These are phyloP conservation scores for Tolypocladium inflatum DNA, from an alignment of 2,329 filamentous ascomycete genomes.

Conservation along the genomic window DNA sequence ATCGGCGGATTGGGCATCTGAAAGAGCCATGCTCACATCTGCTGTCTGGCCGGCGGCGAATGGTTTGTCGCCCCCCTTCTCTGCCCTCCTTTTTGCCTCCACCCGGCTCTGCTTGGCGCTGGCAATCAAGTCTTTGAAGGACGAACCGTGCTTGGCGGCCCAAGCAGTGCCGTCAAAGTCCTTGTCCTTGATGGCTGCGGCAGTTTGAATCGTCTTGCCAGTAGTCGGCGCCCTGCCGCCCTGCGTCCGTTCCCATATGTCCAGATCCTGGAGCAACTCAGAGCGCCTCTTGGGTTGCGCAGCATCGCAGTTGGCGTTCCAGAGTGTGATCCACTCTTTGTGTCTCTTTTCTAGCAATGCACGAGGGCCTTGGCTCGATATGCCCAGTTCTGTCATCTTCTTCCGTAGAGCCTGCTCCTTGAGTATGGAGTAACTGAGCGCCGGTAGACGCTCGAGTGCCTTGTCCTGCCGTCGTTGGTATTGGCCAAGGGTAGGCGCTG, in stretches of 20 bases:
- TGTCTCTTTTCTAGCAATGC: conserved; percentile 69
- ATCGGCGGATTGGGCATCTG: not conserved
- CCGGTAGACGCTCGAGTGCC: conserved; percentile 57
- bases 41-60: not conserved
- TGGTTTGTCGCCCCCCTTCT: not conserved
- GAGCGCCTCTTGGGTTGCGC: conserved; percentile 57
- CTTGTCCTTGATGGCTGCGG: conserved; percentile 61
- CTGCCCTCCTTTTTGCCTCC: not conserved
- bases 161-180: conserved; percentile 78
- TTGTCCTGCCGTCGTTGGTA: conserved; percentile 20
- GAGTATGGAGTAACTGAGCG: conserved; percentile 79
- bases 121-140: conserved; percentile 74
- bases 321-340: conserved; percentile 88
- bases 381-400: conserved; percentile 72
- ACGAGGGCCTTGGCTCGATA: conserved; percentile 60
- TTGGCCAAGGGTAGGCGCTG: conserved; percentile 6
- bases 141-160: conserved; percentile 59
- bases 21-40: not conserved
- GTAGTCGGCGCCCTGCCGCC: conserved; percentile 46
- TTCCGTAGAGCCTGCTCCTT: conserved; percentile 70
- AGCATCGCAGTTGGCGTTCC: conserved; percentile 95
- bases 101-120: conserved; percentile 44
- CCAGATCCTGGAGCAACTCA: conserved; percentile 69
- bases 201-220: conserved; percentile 26
- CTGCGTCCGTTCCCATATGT: conserved; percentile 78